These are phyloP conservation scores for Epichloe typhina DNA, from an alignment of 2,329 filamentous ascomycete genomes.

Conservation along the genomic window DNA sequence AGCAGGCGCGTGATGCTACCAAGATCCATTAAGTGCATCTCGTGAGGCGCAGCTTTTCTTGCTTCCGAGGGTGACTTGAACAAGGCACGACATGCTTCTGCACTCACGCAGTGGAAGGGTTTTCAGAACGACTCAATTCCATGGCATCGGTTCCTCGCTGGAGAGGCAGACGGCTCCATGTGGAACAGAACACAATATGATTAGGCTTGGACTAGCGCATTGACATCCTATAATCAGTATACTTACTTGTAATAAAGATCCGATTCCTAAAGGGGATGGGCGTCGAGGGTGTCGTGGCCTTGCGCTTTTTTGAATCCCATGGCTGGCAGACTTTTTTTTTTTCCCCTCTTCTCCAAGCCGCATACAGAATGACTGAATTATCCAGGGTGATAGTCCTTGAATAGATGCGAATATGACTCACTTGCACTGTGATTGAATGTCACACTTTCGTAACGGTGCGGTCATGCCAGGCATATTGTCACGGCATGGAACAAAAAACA, in stretches of 20 bases:
- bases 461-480: too few species aligned
- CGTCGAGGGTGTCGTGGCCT: background rate
- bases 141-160: too few species aligned
- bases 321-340: background rate
- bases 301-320: background rate
- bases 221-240: background rate
- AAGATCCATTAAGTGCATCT: slow-evolving; percentile 18
- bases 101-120: too few species aligned
- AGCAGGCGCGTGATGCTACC: slow-evolving; percentile 26
- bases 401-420: background rate
- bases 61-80: background rate
- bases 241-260: background rate
- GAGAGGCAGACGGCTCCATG: background rate
- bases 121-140: too few species aligned
- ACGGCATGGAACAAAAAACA: too few species aligned
- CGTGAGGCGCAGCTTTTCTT: background rate
- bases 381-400: background rate
- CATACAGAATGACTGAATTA: background rate
- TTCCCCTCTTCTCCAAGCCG: background rate
- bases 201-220: background rate
- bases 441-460: too few species aligned
- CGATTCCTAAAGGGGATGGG: background rate
- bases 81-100: too few species aligned
- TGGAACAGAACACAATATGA: background rate
- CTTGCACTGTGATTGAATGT: too few species aligned